Percentiles rank a stretch among this genome's conserved stretches.
phyloP scores from a whole-genome alignment of 495 filamentous ascomycete species.

The Parathielavia hyrcaniae region DNA sequence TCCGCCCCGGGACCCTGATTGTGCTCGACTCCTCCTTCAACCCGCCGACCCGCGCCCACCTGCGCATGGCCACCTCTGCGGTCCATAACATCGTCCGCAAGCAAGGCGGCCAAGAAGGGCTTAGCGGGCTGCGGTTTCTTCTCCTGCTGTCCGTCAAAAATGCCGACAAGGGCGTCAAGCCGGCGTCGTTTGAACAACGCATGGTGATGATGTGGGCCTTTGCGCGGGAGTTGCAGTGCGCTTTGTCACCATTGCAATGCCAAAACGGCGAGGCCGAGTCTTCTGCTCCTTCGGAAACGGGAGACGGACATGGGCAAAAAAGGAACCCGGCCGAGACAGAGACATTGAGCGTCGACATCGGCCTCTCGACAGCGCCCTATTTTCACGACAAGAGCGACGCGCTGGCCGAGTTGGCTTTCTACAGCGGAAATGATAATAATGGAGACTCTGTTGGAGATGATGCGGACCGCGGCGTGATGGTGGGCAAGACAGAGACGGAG shows the following conservation, averaged over 20 bases:
- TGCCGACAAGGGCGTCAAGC: conserved; percentile 84
- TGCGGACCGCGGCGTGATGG: not conserved
- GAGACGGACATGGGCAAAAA: not conserved
- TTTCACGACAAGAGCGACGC: conserved; percentile 78
- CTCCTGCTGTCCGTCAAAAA: conserved; percentile 85
- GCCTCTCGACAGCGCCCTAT: conserved; percentile 71
- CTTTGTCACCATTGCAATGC: not conserved
- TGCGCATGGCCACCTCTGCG: conserved; percentile 65
- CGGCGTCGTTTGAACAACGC: conserved; percentile 73
- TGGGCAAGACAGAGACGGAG: not conserved
- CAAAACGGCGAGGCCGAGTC: no score
- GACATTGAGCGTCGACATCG: conserved; percentile 61
- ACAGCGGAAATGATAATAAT: conserved; percentile 30
- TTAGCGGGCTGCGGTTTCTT: conserved; percentile 50
- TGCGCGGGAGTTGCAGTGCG: conserved; percentile 53
- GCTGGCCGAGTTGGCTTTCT: conserved; percentile 52
- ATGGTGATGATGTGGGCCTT: conserved; percentile 83
- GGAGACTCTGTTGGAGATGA: no score
- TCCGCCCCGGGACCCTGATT: conserved; percentile 48
- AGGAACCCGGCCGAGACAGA: conserved; percentile 1
- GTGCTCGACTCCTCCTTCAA: conserved; percentile 96
- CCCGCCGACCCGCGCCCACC: conserved; percentile 79
- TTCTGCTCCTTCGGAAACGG: not conserved
- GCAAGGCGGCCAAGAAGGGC: not conserved
- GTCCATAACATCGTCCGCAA: conserved; percentile 40